phyloP scores from a whole-genome alignment of 225 moss, liverwort and hornwort species.

The Marchantia polymorpha region DNA sequence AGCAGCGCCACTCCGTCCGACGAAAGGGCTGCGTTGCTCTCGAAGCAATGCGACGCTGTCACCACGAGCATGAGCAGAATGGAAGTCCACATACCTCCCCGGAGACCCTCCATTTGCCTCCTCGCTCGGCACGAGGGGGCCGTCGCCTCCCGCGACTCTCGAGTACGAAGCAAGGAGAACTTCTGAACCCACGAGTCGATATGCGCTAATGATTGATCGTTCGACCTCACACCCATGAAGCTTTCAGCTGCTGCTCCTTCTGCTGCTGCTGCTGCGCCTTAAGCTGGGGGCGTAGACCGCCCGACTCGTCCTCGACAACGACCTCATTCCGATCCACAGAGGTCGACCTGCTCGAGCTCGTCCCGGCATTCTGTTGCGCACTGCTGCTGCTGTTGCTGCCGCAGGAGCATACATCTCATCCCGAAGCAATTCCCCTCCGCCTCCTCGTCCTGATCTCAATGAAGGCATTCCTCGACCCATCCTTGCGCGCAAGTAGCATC shows the following conservation, averaged over 20 bases:
- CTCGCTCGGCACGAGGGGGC: background rate
- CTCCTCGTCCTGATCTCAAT: background rate
- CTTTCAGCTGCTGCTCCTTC: background rate
- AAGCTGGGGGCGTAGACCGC: background rate
- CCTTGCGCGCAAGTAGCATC: background rate
- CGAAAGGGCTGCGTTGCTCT: constrained; percentile 12
- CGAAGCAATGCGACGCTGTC: background rate
- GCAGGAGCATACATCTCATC: background rate
- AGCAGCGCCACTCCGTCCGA: constrained; percentile 33
- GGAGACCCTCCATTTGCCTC: background rate
- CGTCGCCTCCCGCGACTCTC: background rate
- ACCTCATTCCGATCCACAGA: too few relatives aligned
- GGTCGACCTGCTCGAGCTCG: too few relatives aligned
- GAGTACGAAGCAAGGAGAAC: background rate
- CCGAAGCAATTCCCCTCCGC: background rate
- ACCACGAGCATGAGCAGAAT: background rate
- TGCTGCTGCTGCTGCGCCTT: background rate
- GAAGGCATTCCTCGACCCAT: background rate
- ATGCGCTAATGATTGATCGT: background rate
- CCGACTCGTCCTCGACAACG: too few relatives aligned
- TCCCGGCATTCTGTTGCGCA: too few relatives aligned
- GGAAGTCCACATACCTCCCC: background rate
- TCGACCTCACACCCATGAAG: background rate
- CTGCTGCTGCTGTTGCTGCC: background rate
- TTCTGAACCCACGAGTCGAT: background rate